Conservation (phyloP, 768 basidiomycete species). For the Boletus rubroflammeus region DNA sequence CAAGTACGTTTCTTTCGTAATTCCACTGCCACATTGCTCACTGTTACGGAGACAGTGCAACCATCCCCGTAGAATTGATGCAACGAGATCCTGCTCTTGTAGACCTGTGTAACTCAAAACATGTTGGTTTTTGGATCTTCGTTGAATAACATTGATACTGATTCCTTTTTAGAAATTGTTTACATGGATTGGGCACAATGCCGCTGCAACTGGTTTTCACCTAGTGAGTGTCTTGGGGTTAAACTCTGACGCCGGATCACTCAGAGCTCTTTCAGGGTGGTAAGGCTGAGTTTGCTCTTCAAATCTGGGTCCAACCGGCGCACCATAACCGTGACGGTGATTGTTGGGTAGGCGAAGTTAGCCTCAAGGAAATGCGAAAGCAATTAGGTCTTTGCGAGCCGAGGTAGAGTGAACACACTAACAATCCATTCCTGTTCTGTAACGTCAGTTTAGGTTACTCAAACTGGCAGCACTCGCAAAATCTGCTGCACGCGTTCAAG, state of each 20-base stretch:
- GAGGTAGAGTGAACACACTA: slow-evolving; percentile 29
- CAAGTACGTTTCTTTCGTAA: slow-evolving; percentile 32
- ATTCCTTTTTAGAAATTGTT: slow-evolving; percentile 7
- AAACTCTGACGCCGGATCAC: not conserved
- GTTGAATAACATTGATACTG: not conserved
- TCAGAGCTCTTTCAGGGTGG: slow-evolving; percentile 34
- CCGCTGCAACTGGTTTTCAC: slow-evolving; percentile 20
- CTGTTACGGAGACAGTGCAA: slow-evolving; percentile 31
- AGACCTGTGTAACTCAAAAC: slow-evolving; percentile 23
- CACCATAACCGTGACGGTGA: slow-evolving; percentile 29
- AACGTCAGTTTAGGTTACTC: slow-evolving; percentile 27
- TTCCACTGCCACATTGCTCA: not conserved
- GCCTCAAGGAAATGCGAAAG: slow-evolving; percentile 31
- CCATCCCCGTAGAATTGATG: slow-evolving; percentile 39
- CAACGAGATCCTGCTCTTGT: slow-evolving; percentile 38
- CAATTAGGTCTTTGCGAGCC: slow-evolving; percentile 34
- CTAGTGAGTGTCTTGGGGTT: slow-evolving; percentile 13
- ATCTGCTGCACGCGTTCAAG: slow-evolving; percentile 34
- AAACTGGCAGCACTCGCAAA: slow-evolving; percentile 37
- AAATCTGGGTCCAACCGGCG: slow-evolving; percentile 26
- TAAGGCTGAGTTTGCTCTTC: slow-evolving; percentile 32
- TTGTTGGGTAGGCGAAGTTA: slow-evolving; percentile 33
- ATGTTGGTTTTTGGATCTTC: slow-evolving; percentile 10
- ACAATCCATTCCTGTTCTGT: not conserved
- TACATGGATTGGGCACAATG: slow-evolving; percentile 23